Evolutionary conservation across 2,329 filamentous ascomycete genomes (phyloP).

Genomic region (Aspergillus versicolor): DNA sequence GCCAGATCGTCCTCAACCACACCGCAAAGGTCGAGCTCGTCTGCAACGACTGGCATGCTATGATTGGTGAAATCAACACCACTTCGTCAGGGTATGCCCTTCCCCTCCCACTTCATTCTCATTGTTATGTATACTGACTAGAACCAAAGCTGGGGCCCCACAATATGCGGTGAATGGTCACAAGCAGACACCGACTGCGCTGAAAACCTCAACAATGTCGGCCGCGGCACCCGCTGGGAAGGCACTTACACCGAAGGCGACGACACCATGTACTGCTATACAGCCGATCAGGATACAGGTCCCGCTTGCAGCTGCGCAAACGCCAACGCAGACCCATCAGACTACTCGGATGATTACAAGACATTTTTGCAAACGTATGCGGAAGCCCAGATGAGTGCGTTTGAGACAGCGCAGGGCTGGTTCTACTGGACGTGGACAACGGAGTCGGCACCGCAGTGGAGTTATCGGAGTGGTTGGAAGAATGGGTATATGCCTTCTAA

Average conservation of each 20-base stretch:
- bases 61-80: slow-evolving; percentile 71
- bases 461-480: slow-evolving; percentile 63
- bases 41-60: slow-evolving; percentile 80
- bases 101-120: neutral
- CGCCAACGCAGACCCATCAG: slow-evolving; percentile 71
- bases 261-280: slow-evolving; percentile 72
- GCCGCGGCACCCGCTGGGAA: slow-evolving; percentile 85
- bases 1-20: slow-evolving; percentile 80
- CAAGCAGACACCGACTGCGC: slow-evolving; percentile 97
- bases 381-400: slow-evolving; percentile 91
- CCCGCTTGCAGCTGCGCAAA: slow-evolving; percentile 69
- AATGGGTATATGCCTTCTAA: slow-evolving; percentile 73
- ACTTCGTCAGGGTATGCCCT: slow-evolving; percentile 61
- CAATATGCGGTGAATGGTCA: slow-evolving; percentile 93
- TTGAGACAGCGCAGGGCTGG: slow-evolving; percentile 94
- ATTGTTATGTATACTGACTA: neutral
- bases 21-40: slow-evolving; percentile 81
- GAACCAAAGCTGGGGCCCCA: slow-evolving; percentile 70
- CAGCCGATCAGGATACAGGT: slow-evolving; percentile 47
- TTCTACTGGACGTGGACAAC: slow-evolving; percentile 99
- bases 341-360: slow-evolving; percentile 75
- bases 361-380: slow-evolving; percentile 85
- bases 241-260: slow-evolving; percentile 73
- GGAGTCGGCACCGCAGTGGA: slow-evolving; percentile 84
- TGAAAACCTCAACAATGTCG: slow-evolving; percentile 81